Evolutionary conservation across 805 yeast genomes (phyloP).

Genomic region (Spencermartinsiella europaea): DNA sequence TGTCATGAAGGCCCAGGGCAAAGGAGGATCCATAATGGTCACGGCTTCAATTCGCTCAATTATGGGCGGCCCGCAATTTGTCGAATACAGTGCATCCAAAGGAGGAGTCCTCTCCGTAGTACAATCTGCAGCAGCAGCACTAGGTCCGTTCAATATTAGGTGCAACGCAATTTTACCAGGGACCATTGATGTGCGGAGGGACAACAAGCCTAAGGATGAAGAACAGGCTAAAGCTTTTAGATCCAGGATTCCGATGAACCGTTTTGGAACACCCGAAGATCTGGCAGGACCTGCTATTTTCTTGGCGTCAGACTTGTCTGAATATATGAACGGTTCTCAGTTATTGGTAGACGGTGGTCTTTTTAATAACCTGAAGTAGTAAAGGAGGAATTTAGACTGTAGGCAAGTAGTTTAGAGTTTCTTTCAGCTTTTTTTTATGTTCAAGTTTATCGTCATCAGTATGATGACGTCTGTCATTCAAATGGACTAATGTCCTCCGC

Average conservation of each 20-base stretch:
- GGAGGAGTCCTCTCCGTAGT: slow-evolving; percentile 61
- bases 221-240: slow-evolving; percentile 44
- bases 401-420: too few species aligned
- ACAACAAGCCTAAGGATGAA: slow-evolving; percentile 38
- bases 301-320: too few species aligned
- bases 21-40: slow-evolving; percentile 44
- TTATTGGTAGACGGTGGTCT: slow-evolving; percentile 16
- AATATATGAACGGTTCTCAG: slow-evolving; percentile 63
- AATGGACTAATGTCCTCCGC: too few species aligned
- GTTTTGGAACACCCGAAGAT: slow-evolving; percentile 80
- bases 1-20: slow-evolving; percentile 42
- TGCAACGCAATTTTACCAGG: slow-evolving; percentile 73
- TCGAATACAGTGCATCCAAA: slow-evolving; percentile 54
- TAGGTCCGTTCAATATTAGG: slow-evolving; percentile 59
- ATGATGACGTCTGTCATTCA: too few species aligned
- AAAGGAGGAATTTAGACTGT: too few species aligned
- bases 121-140: slow-evolving; percentile 56
- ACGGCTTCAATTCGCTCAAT: slow-evolving; percentile 17
- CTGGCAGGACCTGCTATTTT: slow-evolving; percentile 71
- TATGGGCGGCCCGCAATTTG: slow-evolving; percentile 10
- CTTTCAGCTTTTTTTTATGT: too few species aligned
- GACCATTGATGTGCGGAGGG: slow-evolving; percentile 63
- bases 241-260: slow-evolving; percentile 61
- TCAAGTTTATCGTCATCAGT: too few species aligned
- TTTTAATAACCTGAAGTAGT: slow-evolving; percentile 13